Percentiles rank a stretch among this genome's conserved stretches.
Conservation (phyloP, 208 protist genomes). For the Crithidia bombi region DNA sequence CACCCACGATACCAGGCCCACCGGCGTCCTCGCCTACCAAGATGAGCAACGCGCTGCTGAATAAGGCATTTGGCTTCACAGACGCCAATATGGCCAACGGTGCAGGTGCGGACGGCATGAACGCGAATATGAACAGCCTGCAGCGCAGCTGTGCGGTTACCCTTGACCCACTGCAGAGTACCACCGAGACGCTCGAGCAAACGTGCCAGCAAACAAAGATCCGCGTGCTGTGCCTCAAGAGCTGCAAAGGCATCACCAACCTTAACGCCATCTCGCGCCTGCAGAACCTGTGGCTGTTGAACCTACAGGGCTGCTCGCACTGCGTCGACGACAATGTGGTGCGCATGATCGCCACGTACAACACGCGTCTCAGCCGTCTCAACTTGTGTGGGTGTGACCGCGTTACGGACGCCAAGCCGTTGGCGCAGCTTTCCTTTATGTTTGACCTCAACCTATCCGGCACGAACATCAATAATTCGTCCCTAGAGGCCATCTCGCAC, state of each 20-base stretch:
- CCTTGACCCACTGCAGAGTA: conserved; percentile 51
- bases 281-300: conserved; percentile 70
- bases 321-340: conserved; percentile 60
- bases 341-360: conserved; percentile 57
- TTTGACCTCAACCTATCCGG: conserved; percentile 77
- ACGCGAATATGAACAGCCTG: conserved; percentile 40
- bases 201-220: conserved; percentile 61
- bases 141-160: conserved; percentile 45
- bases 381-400: conserved; percentile 75
- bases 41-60: conserved; percentile 35
- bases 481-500: conserved; percentile 52
- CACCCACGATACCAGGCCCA: conserved; percentile 16
- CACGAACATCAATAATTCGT: conserved; percentile 50
- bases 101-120: conserved; percentile 43
- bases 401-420: conserved; percentile 54
- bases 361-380: conserved; percentile 68
- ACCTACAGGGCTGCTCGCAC: conserved; percentile 68
- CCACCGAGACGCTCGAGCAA: conserved; percentile 65
- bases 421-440: conserved; percentile 57
- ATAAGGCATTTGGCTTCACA: conserved; percentile 32
- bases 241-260: conserved; percentile 67
- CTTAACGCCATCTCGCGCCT: conserved; percentile 53
- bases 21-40: conserved; percentile 30
- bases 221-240: conserved; percentile 60
- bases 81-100: conserved; percentile 22